These are phyloP conservation scores for Ogataea naganishii DNA, from an alignment of 805 yeast genomes.

Conservation along the genomic window DNA sequence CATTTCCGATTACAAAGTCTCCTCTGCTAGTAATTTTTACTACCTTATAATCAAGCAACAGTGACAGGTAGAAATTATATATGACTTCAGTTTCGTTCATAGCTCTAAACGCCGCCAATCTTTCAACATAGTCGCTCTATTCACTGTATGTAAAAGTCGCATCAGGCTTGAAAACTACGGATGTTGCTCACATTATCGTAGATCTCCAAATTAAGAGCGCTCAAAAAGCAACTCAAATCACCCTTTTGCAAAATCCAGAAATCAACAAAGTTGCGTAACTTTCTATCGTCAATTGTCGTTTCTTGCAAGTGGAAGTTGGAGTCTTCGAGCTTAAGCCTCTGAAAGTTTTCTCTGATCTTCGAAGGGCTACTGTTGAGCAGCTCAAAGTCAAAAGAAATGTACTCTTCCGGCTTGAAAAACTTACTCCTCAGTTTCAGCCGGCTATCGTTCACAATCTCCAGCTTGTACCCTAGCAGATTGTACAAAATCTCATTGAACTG, in stretches of 20 bases:
- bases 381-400: too few relatives aligned
- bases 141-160: too few relatives aligned
- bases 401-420: slow-evolving; percentile 12
- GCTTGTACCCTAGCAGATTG: slow-evolving; percentile 59
- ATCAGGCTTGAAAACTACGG: too few relatives aligned
- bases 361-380: too few relatives aligned
- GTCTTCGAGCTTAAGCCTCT: background rate
- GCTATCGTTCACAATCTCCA: slow-evolving; percentile 56
- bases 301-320: background rate
- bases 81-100: too few relatives aligned
- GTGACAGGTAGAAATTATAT: too few relatives aligned
- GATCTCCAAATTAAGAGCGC: slow-evolving; percentile 62
- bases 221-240: slow-evolving; percentile 70
- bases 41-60: too few relatives aligned
- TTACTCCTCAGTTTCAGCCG: slow-evolving; percentile 47
- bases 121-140: too few relatives aligned
- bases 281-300: slow-evolving; percentile 21
- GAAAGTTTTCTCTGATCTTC: background rate
- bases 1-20: too few relatives aligned
- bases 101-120: too few relatives aligned
- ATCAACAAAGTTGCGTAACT: slow-evolving; percentile 41
- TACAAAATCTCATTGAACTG: slow-evolving; percentile 64
- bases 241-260: slow-evolving; percentile 62
- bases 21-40: too few relatives aligned
- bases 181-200: too few relatives aligned